Evolutionary conservation across 2,329 filamentous ascomycete genomes (phyloP).

Genomic region (Apiospora sp.): DNA sequence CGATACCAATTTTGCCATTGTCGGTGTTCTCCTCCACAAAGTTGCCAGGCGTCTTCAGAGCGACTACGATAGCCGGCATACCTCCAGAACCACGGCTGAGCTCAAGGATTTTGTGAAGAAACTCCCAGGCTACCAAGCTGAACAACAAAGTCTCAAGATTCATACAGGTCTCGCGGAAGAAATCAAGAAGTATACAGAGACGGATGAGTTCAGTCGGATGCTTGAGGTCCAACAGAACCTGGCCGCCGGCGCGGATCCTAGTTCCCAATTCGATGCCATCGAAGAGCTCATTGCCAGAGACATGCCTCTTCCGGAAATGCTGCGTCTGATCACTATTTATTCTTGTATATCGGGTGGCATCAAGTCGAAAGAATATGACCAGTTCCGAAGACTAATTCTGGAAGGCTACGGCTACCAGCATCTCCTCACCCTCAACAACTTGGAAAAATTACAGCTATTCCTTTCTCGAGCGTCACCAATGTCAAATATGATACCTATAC

Average conservation of each 20-base stretch:
- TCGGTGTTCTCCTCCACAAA: slow-evolving; percentile 88
- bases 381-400: slow-evolving; percentile 85
- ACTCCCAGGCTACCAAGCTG: slow-evolving; percentile 88
- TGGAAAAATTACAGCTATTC: slow-evolving; percentile 91
- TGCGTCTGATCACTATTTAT: slow-evolving; percentile 89
- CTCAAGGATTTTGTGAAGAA: slow-evolving; percentile 95
- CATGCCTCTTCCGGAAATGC: slow-evolving; percentile 79
- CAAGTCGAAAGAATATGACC: slow-evolving; percentile 86
- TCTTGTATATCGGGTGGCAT: slow-evolving; percentile 90
- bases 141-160: slow-evolving; percentile 90
- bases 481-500: slow-evolving; percentile 82
- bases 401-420: slow-evolving; percentile 97
- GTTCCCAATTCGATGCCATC: slow-evolving; percentile 86
- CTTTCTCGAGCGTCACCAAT: slow-evolving; percentile 78
- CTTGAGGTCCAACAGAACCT: slow-evolving; percentile 97
- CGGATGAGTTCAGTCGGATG: slow-evolving; percentile 86
- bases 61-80: slow-evolving; percentile 89
- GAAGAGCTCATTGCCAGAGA: slow-evolving; percentile 94
- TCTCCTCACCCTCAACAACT: slow-evolving; percentile 82
- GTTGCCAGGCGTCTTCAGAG: slow-evolving; percentile 84
- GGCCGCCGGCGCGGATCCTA: slow-evolving; percentile 87
- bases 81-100: slow-evolving; percentile 87
- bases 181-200: slow-evolving; percentile 90
- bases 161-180: slow-evolving; percentile 94
- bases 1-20: slow-evolving; percentile 94